Percentiles rank a stretch among this genome's conserved stretches.
phyloP scores from a whole-genome alignment of 2,329 filamentous ascomycete species.

The Colletotrichum cordylinicola region DNA sequence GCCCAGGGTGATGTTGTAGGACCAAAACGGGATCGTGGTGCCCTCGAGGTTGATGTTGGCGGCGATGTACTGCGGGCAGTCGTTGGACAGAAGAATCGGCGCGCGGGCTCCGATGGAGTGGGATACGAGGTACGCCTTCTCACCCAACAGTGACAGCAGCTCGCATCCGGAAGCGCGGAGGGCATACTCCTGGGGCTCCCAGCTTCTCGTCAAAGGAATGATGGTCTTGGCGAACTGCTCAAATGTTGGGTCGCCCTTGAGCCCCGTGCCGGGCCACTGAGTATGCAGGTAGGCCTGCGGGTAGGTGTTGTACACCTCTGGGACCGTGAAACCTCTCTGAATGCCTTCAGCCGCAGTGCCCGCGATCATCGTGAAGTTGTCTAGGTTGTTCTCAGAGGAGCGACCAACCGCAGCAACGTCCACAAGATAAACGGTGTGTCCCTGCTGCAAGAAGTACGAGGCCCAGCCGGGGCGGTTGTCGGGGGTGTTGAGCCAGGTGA shows the following conservation, averaged over 20 bases:
- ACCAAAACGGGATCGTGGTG: slow-evolving; percentile 32
- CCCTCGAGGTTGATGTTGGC: slow-evolving; percentile 32
- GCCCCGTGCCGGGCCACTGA: slow-evolving; percentile 43
- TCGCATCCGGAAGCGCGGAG: slow-evolving; percentile 33
- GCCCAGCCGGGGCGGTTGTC: slow-evolving; percentile 52
- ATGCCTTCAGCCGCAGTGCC: slow-evolving; percentile 25
- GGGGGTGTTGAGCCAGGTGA: slow-evolving; percentile 48
- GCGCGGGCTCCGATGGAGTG: slow-evolving; percentile 31
- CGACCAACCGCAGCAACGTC: slow-evolving; percentile 48
- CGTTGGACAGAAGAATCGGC: slow-evolving; percentile 28
- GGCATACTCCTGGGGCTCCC: slow-evolving; percentile 29
- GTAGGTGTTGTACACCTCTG: slow-evolving; percentile 26
- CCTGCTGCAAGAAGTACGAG: slow-evolving; percentile 44
- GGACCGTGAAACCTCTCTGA: slow-evolving; percentile 38
- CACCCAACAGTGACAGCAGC: slow-evolving; percentile 32
- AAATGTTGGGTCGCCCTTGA: slow-evolving; percentile 30
- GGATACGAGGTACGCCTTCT: slow-evolving; percentile 33
- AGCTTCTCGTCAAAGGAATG: slow-evolving; percentile 32
- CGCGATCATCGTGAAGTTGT: slow-evolving; percentile 19
- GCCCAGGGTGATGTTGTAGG: slow-evolving; percentile 14
- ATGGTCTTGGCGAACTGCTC: slow-evolving; percentile 34
- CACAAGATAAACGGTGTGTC: slow-evolving; percentile 48
- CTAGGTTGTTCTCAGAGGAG: slow-evolving; percentile 32
- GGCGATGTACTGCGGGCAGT: slow-evolving; percentile 30
- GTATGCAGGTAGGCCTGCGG: slow-evolving; percentile 32